Conservation (phyloP, 2,329 filamentous ascomycete genomes). For the Davidsoniella virescens region DNA sequence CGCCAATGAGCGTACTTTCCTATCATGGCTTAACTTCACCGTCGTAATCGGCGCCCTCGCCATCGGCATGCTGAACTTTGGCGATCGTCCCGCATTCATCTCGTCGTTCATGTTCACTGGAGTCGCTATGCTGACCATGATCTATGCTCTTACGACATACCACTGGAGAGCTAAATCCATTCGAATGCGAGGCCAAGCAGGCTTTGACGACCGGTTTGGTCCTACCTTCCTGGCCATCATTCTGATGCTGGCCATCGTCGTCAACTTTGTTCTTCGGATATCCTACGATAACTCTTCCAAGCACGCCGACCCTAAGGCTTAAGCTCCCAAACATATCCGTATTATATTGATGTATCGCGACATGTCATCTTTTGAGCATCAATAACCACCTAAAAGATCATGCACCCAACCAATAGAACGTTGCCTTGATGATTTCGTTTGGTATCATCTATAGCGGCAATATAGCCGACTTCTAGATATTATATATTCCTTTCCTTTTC, state of each 20-base stretch:
- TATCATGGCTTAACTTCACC: conserved; percentile 99
- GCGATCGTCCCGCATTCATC: conserved; percentile 85
- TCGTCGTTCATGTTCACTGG: conserved; percentile 85
- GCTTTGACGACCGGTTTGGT: conserved; percentile 91
- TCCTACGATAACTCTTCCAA: conserved; percentile 21
- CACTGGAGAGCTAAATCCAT: conserved; percentile 96
- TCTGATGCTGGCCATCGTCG: conserved; percentile 72
- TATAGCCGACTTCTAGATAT: no score
- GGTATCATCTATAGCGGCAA: background rate
- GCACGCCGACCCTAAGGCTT: conserved; percentile 1
- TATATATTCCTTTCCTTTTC: no score
- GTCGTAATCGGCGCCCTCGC: conserved; percentile 94
- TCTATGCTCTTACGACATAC: conserved; percentile 88
- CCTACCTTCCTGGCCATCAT: conserved; percentile 81
- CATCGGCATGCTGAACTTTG: conserved; percentile 95
- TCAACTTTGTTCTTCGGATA: conserved; percentile 84
- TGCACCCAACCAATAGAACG: background rate
- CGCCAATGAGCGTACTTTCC: conserved; percentile 97
- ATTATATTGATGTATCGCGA: background rate
- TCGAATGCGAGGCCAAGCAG: conserved; percentile 74
- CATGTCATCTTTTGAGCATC: no score
- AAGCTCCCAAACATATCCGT: background rate
- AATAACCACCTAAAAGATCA: background rate
- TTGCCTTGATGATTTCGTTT: background rate
- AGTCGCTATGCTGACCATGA: conserved; percentile 87